Conservation (phyloP, 176 grass and related monocot species). For the Eragrostis nindensis region DNA sequence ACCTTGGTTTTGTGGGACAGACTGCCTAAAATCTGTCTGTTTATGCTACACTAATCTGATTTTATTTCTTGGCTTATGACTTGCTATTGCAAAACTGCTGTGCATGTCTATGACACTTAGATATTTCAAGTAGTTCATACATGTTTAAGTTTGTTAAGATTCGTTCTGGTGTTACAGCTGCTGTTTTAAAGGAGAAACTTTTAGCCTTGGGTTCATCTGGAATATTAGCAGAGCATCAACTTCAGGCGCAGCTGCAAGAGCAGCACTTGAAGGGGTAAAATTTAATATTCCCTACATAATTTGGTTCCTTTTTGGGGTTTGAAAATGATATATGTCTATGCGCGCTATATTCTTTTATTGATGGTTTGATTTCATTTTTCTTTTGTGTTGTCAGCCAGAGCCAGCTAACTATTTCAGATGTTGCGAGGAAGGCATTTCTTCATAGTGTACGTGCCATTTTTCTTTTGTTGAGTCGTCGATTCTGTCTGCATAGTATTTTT, state of each 20-base stretch:
- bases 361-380: slow-evolving; percentile 37
- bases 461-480: slow-evolving; percentile 25
- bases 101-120: too few species aligned
- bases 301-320: neutral
- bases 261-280: slow-evolving; percentile 95
- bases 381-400: slow-evolving; percentile 74
- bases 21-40: slow-evolving; percentile 15
- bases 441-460: slow-evolving; percentile 75
- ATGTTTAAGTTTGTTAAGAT: too few species aligned
- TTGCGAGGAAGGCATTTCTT: slow-evolving; percentile 99
- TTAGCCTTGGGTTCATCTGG: slow-evolving; percentile 92
- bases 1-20: neutral
- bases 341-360: slow-evolving; percentile 25
- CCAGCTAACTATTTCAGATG: slow-evolving; percentile 97
- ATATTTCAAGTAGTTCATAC: too few species aligned
- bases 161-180: too few species aligned
- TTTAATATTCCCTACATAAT: neutral
- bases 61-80: slow-evolving; percentile 9
- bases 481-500: slow-evolving; percentile 23
- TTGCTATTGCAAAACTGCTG: neutral
- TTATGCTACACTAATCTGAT: slow-evolving; percentile 7
- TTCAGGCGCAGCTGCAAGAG: slow-evolving; percentile 95
- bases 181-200: slow-evolving; percentile 98
- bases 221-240: slow-evolving; percentile 97
- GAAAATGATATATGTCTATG: neutral